phyloP scores from a whole-genome alignment of 805 yeast genomes.

The Yamadazyma olivae region DNA sequence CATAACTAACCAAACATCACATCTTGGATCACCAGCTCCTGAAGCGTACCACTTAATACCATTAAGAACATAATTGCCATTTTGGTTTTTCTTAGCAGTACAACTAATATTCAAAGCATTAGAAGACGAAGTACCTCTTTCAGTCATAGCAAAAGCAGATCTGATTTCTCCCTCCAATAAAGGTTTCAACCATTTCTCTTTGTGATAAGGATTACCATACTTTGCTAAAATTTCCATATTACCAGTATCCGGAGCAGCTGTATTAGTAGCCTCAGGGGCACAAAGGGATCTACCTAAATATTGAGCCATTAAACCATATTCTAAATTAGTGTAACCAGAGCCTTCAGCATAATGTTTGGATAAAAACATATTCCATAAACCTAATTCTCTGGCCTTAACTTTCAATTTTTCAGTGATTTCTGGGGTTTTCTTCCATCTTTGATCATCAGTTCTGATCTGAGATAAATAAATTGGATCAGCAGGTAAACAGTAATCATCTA shows the following conservation, averaged over 20 bases:
- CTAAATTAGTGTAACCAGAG: slow-evolving; percentile 58
- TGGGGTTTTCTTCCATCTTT: slow-evolving; percentile 49
- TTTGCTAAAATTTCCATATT: slow-evolving; percentile 52
- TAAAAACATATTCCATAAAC: slow-evolving; percentile 61
- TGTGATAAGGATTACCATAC: slow-evolving; percentile 36
- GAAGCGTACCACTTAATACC: slow-evolving; percentile 73
- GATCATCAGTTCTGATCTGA: slow-evolving; percentile 40
- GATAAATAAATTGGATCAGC: slow-evolving; percentile 44
- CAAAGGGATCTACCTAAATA: slow-evolving; percentile 52
- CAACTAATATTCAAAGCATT: slow-evolving; percentile 59
- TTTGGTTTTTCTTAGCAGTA: slow-evolving; percentile 33
- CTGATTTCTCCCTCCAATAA: slow-evolving; percentile 53
- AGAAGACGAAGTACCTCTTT: slow-evolving; percentile 56
- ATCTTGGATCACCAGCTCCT: slow-evolving; percentile 67
- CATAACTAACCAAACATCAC: slow-evolving; percentile 52
- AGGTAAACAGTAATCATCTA: slow-evolving; percentile 55
- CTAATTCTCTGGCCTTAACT: slow-evolving; percentile 47
- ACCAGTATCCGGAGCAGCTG: slow-evolving; percentile 64
- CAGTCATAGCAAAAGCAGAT: slow-evolving; percentile 66
- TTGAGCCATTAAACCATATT: slow-evolving; percentile 64
- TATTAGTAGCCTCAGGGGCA: slow-evolving; percentile 61
- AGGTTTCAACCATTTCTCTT: slow-evolving; percentile 49
- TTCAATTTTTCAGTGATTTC: slow-evolving; percentile 49
- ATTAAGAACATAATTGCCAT: slow-evolving; percentile 49
- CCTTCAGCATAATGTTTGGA: slow-evolving; percentile 48